phyloP scores from a whole-genome alignment of 805 yeast species.

The Candida schatavii region DNA sequence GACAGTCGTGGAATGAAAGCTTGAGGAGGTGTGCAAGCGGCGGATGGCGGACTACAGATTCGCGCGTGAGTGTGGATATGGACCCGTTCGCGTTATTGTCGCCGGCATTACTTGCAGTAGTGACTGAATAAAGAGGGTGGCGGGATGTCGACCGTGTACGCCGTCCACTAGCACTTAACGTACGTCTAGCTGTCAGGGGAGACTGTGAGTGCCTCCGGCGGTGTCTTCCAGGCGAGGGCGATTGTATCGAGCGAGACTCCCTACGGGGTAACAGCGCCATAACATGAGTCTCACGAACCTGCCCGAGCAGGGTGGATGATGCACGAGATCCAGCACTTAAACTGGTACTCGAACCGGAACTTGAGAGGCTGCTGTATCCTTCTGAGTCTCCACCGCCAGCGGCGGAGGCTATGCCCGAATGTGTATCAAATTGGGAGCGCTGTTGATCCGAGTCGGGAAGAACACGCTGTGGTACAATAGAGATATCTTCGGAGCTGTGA shows the following conservation, averaged over 20 bases:
- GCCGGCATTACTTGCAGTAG: too few relatives aligned
- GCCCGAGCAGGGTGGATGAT: background rate
- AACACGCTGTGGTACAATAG: too few relatives aligned
- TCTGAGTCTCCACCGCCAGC: too few relatives aligned
- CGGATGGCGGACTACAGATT: too few relatives aligned
- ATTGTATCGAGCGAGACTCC: constrained; percentile 11
- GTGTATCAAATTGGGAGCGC: too few relatives aligned
- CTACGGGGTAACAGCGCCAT: background rate
- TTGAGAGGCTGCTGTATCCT: too few relatives aligned
- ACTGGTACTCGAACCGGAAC: background rate
- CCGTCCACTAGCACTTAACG: constrained; percentile 3
- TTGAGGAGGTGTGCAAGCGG: constrained; percentile 25
- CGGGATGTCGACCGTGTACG: too few relatives aligned
- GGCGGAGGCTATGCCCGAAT: too few relatives aligned
- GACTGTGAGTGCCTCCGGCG: background rate
- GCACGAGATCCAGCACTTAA: background rate
- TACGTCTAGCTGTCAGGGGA: background rate
- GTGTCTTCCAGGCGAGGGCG: background rate
- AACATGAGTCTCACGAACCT: too few relatives aligned
- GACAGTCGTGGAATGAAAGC: constrained; percentile 84
- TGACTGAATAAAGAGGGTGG: too few relatives aligned
- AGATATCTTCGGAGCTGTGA: too few relatives aligned
- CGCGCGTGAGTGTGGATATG: constrained; percentile 6
- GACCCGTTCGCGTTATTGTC: too few relatives aligned
- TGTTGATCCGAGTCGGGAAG: background rate